A percentile compares a stretch with the other conserved stretches of the same genome.
Evolutionary conservation across 1,139 yeast genomes (phyloP).

Genomic region (Pichia norvegensis): DNA sequence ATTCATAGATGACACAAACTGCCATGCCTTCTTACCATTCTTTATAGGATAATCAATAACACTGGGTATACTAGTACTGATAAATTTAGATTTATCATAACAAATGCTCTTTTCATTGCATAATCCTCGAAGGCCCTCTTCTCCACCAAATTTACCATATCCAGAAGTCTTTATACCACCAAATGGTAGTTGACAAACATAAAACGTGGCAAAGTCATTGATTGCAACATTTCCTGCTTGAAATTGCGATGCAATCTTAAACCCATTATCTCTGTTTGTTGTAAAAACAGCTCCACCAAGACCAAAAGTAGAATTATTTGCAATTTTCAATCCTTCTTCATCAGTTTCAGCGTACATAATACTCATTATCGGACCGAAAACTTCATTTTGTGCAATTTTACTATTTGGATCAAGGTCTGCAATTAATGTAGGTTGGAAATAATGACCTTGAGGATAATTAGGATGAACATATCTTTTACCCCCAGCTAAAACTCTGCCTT

Average conservation of each 20-base stretch:
- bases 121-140: slow-evolving; percentile 85
- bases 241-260: slow-evolving; percentile 53
- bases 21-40: slow-evolving; percentile 79
- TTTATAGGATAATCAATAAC: slow-evolving; percentile 87
- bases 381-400: slow-evolving; percentile 82
- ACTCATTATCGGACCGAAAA: slow-evolving; percentile 84
- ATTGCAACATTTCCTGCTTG: slow-evolving; percentile 89
- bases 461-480: slow-evolving; percentile 79
- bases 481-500: slow-evolving; percentile 66
- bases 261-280: slow-evolving; percentile 43
- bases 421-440: slow-evolving; percentile 80
- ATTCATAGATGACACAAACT: slow-evolving; percentile 71
- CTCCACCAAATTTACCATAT: slow-evolving; percentile 95
- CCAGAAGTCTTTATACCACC: slow-evolving; percentile 94
- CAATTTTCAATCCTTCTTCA: slow-evolving; percentile 65
- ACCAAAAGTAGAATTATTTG: slow-evolving; percentile 85
- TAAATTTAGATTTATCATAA: slow-evolving; percentile 69
- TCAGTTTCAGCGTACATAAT: slow-evolving; percentile 62
- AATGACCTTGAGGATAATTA: slow-evolving; percentile 90
- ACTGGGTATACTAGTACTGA: slow-evolving; percentile 77
- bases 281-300: slow-evolving; percentile 82
- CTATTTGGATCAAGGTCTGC: slow-evolving; percentile 72
- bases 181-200: slow-evolving; percentile 91
- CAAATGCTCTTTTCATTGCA: slow-evolving; percentile 83
- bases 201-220: slow-evolving; percentile 93